A percentile compares a stretch with the other conserved stretches of the same genome.
These are phyloP conservation scores for Rhodotorula sp. DNA, from an alignment of 1,284 basidiomycete species.

Conservation along the genomic window DNA sequence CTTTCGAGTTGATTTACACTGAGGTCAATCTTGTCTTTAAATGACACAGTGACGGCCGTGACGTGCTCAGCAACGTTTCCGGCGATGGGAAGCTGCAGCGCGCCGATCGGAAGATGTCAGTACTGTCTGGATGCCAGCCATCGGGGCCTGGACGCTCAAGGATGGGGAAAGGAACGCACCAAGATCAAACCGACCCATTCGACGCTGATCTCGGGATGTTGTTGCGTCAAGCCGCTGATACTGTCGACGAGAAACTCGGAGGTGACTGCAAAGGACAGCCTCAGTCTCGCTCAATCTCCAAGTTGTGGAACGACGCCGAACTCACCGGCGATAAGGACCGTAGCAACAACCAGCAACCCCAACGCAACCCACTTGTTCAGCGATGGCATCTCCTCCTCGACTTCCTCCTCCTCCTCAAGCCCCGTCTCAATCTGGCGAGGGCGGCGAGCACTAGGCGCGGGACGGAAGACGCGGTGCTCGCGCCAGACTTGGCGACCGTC, in stretches of 20 bases:
- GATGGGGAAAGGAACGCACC: slow-evolving; percentile 11
- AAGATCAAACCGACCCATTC: slow-evolving; percentile 48
- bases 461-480: slow-evolving; percentile 42
- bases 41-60: slow-evolving; percentile 44
- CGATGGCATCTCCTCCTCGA: slow-evolving; percentile 54
- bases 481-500: slow-evolving; percentile 31
- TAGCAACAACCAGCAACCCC: slow-evolving; percentile 60
- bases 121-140: no score
- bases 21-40: slow-evolving; percentile 60
- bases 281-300: background rate
- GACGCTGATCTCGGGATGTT: slow-evolving; percentile 54
- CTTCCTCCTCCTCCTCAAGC: slow-evolving; percentile 50
- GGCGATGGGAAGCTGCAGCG: slow-evolving; percentile 45
- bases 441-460: slow-evolving; percentile 32
- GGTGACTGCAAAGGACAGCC: slow-evolving; percentile 52
- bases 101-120: no score
- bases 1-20: no score
- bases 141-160: no score
- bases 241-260: slow-evolving; percentile 49
- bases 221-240: slow-evolving; percentile 52
- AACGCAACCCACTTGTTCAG: slow-evolving; percentile 60
- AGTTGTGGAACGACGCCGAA: background rate
- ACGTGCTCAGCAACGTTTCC: slow-evolving; percentile 43
- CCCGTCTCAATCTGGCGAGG: slow-evolving; percentile 26
- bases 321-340: slow-evolving; percentile 51